phyloP scores from a whole-genome alignment of 2,329 filamentous ascomycete genomes.

The Trichophyton rubrum region DNA sequence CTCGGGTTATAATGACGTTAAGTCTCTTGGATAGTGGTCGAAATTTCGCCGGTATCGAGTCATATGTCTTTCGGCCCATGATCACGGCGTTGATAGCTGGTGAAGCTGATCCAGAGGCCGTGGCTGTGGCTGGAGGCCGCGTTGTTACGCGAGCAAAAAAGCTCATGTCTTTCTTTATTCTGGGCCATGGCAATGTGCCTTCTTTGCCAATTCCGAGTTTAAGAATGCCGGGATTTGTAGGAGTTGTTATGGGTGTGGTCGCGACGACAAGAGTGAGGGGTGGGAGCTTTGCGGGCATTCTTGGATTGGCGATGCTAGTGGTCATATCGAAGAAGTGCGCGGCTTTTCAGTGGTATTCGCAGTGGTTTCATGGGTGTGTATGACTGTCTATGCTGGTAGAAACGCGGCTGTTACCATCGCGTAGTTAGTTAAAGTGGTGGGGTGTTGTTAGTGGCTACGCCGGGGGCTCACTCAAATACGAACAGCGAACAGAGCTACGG shows the following conservation, averaged over 20 bases:
- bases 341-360: neutral
- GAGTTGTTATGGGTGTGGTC: slow-evolving; percentile 48
- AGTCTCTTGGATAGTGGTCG: slow-evolving; percentile 66
- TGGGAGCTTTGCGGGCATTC: slow-evolving; percentile 18
- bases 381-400: neutral
- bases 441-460: neutral
- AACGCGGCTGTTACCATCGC: neutral
- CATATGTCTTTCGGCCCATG: slow-evolving; percentile 97
- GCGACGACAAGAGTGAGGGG: slow-evolving; percentile 87
- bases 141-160: slow-evolving; percentile 90
- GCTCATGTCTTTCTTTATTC: slow-evolving; percentile 79
- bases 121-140: slow-evolving; percentile 30
- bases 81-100: slow-evolving; percentile 58
- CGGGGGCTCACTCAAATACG: neutral
- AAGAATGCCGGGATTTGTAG: slow-evolving; percentile 32
- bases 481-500: neutral
- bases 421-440: neutral
- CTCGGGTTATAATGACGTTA: slow-evolving; percentile 66
- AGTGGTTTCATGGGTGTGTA: neutral
- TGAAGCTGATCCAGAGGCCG: slow-evolving; percentile 5
- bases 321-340: neutral
- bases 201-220: slow-evolving; percentile 75
- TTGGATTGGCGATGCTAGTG: neutral
- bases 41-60: slow-evolving; percentile 67
- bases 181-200: slow-evolving; percentile 77